A percentile compares a stretch with the other conserved stretches of the same genome.
Evolutionary conservation across 23 red algal species (phyloP).

Genomic region (Cyanidiococcus yangmingshanensis): DNA sequence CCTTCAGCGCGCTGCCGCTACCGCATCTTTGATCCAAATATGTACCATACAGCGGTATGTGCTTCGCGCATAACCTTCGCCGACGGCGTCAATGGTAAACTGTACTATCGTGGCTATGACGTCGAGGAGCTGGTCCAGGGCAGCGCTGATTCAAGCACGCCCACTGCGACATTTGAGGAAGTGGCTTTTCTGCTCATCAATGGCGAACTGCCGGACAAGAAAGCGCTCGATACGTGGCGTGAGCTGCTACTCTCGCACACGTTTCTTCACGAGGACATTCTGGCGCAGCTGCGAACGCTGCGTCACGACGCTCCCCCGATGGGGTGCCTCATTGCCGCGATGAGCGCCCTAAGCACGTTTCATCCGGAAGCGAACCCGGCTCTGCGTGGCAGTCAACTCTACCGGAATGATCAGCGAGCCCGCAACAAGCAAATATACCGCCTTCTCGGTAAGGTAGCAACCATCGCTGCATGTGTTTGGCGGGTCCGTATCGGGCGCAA

Average conservation of each 20-base stretch:
- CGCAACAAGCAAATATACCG: conserved; percentile 34
- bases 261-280: conserved; percentile 38
- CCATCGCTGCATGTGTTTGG: conserved; percentile 31
- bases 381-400: conserved; percentile 20
- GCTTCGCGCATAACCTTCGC: conserved; percentile 20
- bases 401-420: background rate
- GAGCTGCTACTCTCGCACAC: conserved; percentile 30
- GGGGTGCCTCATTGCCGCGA: conserved; percentile 22
- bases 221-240: background rate
- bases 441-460: conserved; percentile 28
- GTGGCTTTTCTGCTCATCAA: conserved; percentile 32
- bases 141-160: background rate
- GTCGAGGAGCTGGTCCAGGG: conserved; percentile 14
- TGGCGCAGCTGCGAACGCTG: conserved; percentile 27
- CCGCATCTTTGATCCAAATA: conserved; percentile 25
- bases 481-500: conserved; percentile 19
- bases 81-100: conserved; percentile 12
- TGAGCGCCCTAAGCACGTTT: conserved; percentile 29
- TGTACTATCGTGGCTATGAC: conserved; percentile 33
- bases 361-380: conserved; percentile 33
- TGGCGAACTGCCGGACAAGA: conserved; percentile 10
- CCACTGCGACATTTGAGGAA: conserved; percentile 14
- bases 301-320: conserved; percentile 29
- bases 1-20: background rate
- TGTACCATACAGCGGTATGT: conserved; percentile 27